phyloP scores from a whole-genome alignment of 169 alveolate genomes.

The Cryptosporidium felis region DNA sequence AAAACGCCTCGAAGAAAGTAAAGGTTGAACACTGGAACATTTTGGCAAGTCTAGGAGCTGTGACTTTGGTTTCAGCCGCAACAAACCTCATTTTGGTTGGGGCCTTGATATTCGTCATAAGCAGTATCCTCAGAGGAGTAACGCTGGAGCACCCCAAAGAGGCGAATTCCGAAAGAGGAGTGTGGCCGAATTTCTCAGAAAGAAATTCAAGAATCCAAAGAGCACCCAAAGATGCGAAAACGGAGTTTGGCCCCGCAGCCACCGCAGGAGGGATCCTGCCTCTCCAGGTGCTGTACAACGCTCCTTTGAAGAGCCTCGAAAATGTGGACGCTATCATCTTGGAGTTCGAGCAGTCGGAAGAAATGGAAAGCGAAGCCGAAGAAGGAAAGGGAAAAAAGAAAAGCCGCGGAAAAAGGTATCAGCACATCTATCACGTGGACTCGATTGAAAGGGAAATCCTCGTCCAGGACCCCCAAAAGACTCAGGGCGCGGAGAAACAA shows the following conservation, averaged over 20 bases:
- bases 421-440: slow-evolving; percentile 53
- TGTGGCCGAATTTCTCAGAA: neutral
- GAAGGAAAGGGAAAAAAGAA: neutral
- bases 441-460: slow-evolving; percentile 21
- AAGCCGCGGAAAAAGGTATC: slow-evolving; percentile 18
- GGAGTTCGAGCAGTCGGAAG: slow-evolving; percentile 23
- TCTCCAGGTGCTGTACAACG: slow-evolving; percentile 36
- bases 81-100: slow-evolving; percentile 23
- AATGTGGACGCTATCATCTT: slow-evolving; percentile 56
- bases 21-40: neutral
- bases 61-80: slow-evolving; percentile 21
- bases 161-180: neutral
- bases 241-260: no score
- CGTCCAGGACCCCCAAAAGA: neutral
- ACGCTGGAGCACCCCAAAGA: neutral
- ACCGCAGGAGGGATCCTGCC: slow-evolving; percentile 50
- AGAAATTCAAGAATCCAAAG: neutral
- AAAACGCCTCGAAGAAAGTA: no score
- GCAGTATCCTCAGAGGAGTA: neutral
- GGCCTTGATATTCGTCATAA: neutral
- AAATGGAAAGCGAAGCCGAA: neutral
- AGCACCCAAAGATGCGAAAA: neutral
- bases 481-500: neutral
- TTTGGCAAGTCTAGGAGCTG: slow-evolving; percentile 15
- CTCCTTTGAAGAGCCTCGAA: slow-evolving; percentile 32